A percentile compares a stretch with the other conserved stretches of the same genome.
Evolutionary conservation across 78 protist species (phyloP).

Genomic region (Isochrysis galbana): DNA sequence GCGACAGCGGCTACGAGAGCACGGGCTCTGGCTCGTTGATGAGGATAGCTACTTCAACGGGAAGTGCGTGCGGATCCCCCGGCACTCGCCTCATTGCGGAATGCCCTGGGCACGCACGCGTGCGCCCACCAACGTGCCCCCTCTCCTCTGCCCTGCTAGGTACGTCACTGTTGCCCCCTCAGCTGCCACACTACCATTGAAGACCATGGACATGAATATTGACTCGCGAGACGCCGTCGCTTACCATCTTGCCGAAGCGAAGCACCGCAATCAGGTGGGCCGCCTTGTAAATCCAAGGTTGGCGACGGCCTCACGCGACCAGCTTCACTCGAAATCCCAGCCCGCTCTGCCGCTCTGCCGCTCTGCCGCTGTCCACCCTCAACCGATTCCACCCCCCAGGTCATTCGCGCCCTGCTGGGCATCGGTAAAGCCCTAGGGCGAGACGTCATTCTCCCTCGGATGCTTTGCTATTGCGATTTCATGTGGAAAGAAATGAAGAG

Average conservation of each 20-base stretch:
- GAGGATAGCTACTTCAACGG: background rate
- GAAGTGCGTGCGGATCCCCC: background rate
- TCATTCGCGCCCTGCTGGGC: slow-evolving; percentile 10
- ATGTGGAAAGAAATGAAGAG: slow-evolving; percentile 12
- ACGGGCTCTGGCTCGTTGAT: background rate
- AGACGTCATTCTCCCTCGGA: background rate
- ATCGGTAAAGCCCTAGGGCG: background rate
- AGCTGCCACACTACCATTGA: background rate
- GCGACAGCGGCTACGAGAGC: slow-evolving; percentile 30
- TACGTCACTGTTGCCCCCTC: background rate
- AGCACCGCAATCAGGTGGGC: background rate
- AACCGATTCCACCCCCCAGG: no score
- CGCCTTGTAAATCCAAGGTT: no score
- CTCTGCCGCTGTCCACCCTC: no score
- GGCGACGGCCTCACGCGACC: no score
- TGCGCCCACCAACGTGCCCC: no score
- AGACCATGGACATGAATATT: background rate
- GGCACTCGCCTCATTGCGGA: background rate
- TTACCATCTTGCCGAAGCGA: background rate
- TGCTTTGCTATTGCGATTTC: slow-evolving; percentile 24
- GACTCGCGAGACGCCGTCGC: slow-evolving; percentile 9
- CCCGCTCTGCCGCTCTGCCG: no score
- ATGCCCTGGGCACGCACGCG: background rate
- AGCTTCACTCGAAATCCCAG: no score
- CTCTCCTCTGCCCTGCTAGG: no score